Conservation (phyloP, 768 basidiomycete species). For the Suillus fuscotomentosus region DNA sequence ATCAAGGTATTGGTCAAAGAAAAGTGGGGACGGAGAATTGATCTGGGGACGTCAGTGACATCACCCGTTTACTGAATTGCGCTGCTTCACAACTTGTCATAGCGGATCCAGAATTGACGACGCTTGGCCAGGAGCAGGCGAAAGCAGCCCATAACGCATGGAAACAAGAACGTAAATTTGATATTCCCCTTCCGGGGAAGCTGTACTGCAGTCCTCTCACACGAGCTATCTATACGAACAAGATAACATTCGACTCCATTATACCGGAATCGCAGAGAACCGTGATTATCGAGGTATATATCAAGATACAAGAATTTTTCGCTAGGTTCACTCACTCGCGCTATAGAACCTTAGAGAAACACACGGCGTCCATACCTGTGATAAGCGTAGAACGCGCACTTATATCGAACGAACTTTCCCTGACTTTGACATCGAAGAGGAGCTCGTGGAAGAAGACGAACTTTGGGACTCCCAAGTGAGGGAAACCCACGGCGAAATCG, state of each 20-base stretch:
- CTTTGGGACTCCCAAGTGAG: conserved; percentile 56
- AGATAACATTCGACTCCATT: conserved; percentile 48
- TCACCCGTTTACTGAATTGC: not conserved
- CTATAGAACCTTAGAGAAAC: conserved; percentile 64
- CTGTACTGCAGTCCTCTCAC: conserved; percentile 65
- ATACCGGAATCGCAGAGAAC: conserved; percentile 30
- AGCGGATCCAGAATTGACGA: conserved; percentile 70
- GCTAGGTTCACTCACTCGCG: not conserved
- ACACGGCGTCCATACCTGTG: conserved; percentile 69
- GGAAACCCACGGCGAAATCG: conserved; percentile 49
- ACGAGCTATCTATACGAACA: conserved; percentile 57
- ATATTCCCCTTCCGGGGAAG: conserved; percentile 51
- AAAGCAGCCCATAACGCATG: conserved; percentile 42
- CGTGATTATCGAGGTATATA: conserved; percentile 54
- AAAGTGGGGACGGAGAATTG: conserved; percentile 63
- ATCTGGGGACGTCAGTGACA: conserved; percentile 68
- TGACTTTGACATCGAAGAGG: conserved; percentile 50
- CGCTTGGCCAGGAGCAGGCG: conserved; percentile 57
- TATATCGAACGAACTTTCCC: conserved; percentile 50
- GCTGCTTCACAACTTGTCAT: conserved; percentile 5
- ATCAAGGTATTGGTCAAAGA: conserved; percentile 58
- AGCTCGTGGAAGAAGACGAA: conserved; percentile 61
- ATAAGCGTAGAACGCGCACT: conserved; percentile 51
- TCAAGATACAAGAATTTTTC: not conserved
- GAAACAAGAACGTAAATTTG: conserved; percentile 40